These are phyloP conservation scores for Echria macrotheca DNA, from an alignment of 495 filamentous ascomycete species.

Conservation along the genomic window DNA sequence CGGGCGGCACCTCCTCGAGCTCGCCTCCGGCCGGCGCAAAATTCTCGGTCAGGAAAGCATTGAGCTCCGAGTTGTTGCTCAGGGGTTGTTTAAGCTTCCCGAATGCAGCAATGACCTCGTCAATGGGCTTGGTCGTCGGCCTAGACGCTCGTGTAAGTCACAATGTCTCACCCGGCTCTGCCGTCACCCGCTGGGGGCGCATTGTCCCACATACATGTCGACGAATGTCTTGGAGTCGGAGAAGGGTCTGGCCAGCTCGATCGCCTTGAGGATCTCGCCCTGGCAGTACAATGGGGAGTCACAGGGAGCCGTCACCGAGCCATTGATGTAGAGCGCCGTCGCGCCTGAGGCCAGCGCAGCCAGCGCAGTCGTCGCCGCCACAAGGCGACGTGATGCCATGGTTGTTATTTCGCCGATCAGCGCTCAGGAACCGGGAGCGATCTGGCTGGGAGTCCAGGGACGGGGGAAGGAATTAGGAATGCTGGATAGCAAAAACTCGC, in stretches of 20 bases:
- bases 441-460: background rate
- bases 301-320: slow-evolving; percentile 41
- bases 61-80: slow-evolving; percentile 43
- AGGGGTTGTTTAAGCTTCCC: slow-evolving; percentile 38
- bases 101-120: slow-evolving; percentile 42
- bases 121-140: slow-evolving; percentile 40
- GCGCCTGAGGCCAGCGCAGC: slow-evolving; percentile 19
- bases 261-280: slow-evolving; percentile 41
- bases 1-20: slow-evolving; percentile 36
- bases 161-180: background rate
- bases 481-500: background rate
- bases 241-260: slow-evolving; percentile 45
- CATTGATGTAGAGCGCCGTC: slow-evolving; percentile 39
- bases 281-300: slow-evolving; percentile 47
- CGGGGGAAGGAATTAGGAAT: background rate
- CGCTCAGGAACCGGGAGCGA: background rate
- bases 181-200: background rate
- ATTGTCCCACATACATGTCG: slow-evolving; percentile 38
- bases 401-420: background rate
- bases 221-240: slow-evolving; percentile 49
- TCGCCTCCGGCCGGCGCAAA: slow-evolving; percentile 45
- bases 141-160: slow-evolving; percentile 20
- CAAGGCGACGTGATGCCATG: slow-evolving; percentile 18
- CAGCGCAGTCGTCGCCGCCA: slow-evolving; percentile 15
- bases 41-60: slow-evolving; percentile 38